Evolutionary conservation across 2,329 filamentous ascomycete genomes (phyloP).

Genomic region (Pyrenophora tritici-repentis): DNA sequence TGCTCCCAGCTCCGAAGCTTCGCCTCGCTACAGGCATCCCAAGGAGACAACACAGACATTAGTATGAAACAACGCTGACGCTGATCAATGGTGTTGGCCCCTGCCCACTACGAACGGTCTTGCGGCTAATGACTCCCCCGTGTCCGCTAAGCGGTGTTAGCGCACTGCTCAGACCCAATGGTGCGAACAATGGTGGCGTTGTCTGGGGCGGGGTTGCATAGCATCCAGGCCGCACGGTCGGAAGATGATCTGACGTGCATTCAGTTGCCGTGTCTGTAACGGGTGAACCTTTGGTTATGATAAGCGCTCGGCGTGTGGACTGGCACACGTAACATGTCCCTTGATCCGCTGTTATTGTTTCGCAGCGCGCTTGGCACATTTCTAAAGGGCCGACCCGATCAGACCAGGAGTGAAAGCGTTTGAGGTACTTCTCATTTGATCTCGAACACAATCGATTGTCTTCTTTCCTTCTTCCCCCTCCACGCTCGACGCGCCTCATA

Average conservation of each 20-base stretch:
- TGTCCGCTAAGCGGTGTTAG: not conserved
- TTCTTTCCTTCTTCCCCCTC: not conserved
- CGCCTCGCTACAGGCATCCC: not conserved
- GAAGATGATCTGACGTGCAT: not conserved
- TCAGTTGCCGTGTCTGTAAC: not conserved
- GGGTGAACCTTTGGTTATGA: not conserved
- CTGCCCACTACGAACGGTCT: not conserved
- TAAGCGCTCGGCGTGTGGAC: slow-evolving; percentile 9
- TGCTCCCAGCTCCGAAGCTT: not conserved
- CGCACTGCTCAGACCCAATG: not conserved
- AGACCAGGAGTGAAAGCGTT: not conserved
- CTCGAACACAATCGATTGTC: not conserved
- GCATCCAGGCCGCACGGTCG: not conserved
- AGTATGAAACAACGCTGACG: slow-evolving; percentile 14
- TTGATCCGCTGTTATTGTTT: slow-evolving; percentile 12
- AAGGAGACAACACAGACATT: not conserved
- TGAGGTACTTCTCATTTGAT: not conserved
- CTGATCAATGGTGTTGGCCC: not conserved
- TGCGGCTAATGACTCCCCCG: slow-evolving; percentile 8
- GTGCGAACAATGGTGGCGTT: slow-evolving; percentile 5
- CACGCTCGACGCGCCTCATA: slow-evolving; percentile 2
- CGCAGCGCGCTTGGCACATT: slow-evolving; percentile 10
- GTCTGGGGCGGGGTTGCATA: slow-evolving; percentile 5
- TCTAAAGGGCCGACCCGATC: slow-evolving; percentile 5
- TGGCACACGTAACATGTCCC: slow-evolving; percentile 10